Percentiles rank a stretch among this genome's conserved stretches.
phyloP scores from a whole-genome alignment of 352 stramenopile species.

The Globisporangium irregulare region DNA sequence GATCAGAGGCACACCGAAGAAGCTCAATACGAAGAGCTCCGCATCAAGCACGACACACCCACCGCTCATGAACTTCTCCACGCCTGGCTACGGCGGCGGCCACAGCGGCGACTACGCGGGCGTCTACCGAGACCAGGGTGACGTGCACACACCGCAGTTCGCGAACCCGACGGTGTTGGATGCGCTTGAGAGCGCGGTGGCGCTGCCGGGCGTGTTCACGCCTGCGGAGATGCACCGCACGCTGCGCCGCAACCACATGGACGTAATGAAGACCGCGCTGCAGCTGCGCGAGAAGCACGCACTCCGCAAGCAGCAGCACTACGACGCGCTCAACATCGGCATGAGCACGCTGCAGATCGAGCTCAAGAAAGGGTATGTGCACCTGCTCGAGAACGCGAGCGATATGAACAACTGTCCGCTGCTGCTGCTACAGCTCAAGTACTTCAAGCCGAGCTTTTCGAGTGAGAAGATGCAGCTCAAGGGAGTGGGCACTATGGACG shows the following conservation, averaged over 20 bases:
- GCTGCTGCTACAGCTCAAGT: slow-evolving; percentile 54
- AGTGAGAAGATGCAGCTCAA: slow-evolving; percentile 60
- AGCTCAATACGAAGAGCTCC: neutral
- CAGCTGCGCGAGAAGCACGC: slow-evolving; percentile 69
- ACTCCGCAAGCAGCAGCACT: slow-evolving; percentile 41
- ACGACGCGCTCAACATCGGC: slow-evolving; percentile 62
- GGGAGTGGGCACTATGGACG: slow-evolving; percentile 45
- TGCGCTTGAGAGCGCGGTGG: slow-evolving; percentile 64
- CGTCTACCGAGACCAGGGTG: slow-evolving; percentile 31
- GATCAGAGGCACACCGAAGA: neutral
- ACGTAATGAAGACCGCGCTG: slow-evolving; percentile 69
- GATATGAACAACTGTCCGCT: slow-evolving; percentile 52
- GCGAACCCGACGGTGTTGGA: slow-evolving; percentile 49
- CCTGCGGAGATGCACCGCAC: slow-evolving; percentile 50
- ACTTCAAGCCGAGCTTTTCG: slow-evolving; percentile 64
- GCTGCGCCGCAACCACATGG: slow-evolving; percentile 53
- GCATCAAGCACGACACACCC: neutral
- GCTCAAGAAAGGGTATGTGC: slow-evolving; percentile 72
- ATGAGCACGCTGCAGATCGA: slow-evolving; percentile 57
- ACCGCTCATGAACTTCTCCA: slow-evolving; percentile 22
- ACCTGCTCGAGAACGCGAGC: slow-evolving; percentile 55
- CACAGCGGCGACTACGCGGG: slow-evolving; percentile 22
- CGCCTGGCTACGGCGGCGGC: slow-evolving; percentile 22
- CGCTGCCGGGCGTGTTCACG: slow-evolving; percentile 59
- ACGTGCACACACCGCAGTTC: slow-evolving; percentile 26